Conservation (phyloP, 345 rosid species). For the Salix koriyanagi region DNA sequence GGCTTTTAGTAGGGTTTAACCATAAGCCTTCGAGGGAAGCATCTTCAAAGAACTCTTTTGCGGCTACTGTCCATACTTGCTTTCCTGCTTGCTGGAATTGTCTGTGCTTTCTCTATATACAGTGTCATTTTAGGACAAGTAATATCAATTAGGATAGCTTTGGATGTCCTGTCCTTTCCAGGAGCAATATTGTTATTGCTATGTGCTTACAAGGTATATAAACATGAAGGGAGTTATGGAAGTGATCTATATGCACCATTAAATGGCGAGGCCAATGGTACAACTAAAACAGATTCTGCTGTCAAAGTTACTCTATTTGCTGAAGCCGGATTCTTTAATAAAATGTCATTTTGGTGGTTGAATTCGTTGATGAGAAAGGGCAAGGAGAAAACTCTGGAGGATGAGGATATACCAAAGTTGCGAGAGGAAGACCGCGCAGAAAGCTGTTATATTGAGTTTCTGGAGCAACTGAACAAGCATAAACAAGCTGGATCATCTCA, state of each 20-base stretch:
- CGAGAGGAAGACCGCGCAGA: conserved; percentile 61
- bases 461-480: conserved; percentile 48
- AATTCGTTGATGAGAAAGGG: conserved; percentile 73
- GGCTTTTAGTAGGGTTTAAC: conserved; percentile 51
- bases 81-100: conserved; percentile 43
- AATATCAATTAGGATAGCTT: conserved; percentile 21
- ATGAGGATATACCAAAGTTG: conserved; percentile 62
- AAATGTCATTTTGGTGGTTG: conserved; percentile 85
- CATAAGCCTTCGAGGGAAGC: conserved; percentile 39
- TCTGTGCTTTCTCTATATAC: conserved; percentile 41
- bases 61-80: conserved; percentile 47
- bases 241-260: conserved; percentile 53
- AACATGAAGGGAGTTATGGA: conserved; percentile 25
- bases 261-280: conserved; percentile 33
- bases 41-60: conserved; percentile 32
- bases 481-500: conserved; percentile 39
- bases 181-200: conserved; percentile 53
- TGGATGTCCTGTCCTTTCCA: conserved; percentile 55
- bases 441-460: conserved; percentile 56
- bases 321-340: conserved; percentile 59
- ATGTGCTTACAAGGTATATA: conserved; percentile 44
- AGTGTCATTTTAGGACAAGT: conserved; percentile 27
- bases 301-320: conserved; percentile 44
- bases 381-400: conserved; percentile 58
- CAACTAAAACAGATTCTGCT: conserved; percentile 24